phyloP scores from a whole-genome alignment of 768 basidiomycete genomes.

The Mycena belliarum region DNA sequence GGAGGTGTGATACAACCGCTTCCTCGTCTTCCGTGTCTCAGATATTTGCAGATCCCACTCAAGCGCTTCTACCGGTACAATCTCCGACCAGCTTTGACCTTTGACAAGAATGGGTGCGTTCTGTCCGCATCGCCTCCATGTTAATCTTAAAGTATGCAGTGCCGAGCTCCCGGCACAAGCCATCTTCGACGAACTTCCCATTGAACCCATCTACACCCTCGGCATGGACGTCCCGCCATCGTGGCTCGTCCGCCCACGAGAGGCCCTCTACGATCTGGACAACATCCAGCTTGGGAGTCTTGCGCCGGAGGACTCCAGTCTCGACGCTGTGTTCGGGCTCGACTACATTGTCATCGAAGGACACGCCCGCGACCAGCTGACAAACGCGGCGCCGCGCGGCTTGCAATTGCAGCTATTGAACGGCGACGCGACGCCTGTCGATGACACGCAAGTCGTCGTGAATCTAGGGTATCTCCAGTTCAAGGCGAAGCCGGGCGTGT shows the following conservation, averaged over 20 bases:
- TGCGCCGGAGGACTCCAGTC: conserved; percentile 56
- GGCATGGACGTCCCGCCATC: conserved; percentile 87
- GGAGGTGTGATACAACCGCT: conserved; percentile 59
- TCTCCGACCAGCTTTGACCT: conserved; percentile 54
- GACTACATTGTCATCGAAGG: conserved; percentile 94
- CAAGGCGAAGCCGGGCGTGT: conserved; percentile 89
- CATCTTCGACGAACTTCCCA: conserved; percentile 71
- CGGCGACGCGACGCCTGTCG: conserved; percentile 49
- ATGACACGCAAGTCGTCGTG: conserved; percentile 90
- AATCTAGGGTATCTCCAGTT: conserved; percentile 97
- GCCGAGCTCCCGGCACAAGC: conserved; percentile 59
- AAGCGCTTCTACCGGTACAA: conserved; percentile 92
- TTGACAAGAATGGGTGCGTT: conserved; percentile 71
- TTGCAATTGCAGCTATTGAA: conserved; percentile 82
- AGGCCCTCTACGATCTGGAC: conserved; percentile 90
- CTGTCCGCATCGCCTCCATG: background rate
- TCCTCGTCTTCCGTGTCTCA: background rate
- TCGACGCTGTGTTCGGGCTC: conserved; percentile 82
- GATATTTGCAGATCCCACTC: conserved; percentile 65
- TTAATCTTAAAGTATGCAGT: conserved; percentile 33
- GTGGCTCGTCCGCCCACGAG: conserved; percentile 91
- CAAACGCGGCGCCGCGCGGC: conserved; percentile 79
- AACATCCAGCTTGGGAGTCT: conserved; percentile 85
- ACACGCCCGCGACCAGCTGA: conserved; percentile 76
- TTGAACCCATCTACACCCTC: conserved; percentile 91